Evolutionary conservation across 2,329 filamentous ascomycete genomes (phyloP).

Genomic region (Didymella pinodella): DNA sequence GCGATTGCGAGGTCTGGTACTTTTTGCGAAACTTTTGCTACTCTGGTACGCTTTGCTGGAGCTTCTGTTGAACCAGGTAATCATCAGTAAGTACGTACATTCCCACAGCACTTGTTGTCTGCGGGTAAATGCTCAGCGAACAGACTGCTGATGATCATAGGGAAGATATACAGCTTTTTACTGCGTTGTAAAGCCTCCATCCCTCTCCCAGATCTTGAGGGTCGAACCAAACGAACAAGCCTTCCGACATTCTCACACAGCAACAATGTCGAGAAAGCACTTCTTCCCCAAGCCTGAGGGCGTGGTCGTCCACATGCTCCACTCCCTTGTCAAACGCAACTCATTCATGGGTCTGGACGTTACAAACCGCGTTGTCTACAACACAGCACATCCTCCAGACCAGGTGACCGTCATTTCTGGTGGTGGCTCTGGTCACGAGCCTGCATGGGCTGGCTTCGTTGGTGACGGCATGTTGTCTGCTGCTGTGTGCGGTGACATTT

Average conservation of each 20-base stretch:
- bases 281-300: constrained; percentile 62
- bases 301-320: constrained; percentile 59
- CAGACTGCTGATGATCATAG: background rate
- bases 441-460: constrained; percentile 59
- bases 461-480: constrained; percentile 59
- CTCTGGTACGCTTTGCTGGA: background rate
- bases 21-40: background rate
- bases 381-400: constrained; percentile 52
- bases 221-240: background rate
- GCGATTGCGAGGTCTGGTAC: background rate
- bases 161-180: background rate
- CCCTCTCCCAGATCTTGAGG: background rate
- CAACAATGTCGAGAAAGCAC: constrained; percentile 61
- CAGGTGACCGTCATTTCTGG: constrained; percentile 58
- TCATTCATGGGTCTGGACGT: constrained; percentile 54
- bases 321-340: constrained; percentile 58
- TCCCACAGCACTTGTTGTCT: background rate
- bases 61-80: background rate
- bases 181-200: background rate
- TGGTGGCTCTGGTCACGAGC: constrained; percentile 59
- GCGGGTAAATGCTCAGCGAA: background rate
- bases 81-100: background rate
- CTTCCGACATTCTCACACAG: background rate
- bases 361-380: constrained; percentile 59
- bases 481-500: constrained; percentile 59